Base-by-base conservation (phyloP, 2,329 filamentous ascomycete genomes). In the Colletotrichum brevisporum region DNA sequence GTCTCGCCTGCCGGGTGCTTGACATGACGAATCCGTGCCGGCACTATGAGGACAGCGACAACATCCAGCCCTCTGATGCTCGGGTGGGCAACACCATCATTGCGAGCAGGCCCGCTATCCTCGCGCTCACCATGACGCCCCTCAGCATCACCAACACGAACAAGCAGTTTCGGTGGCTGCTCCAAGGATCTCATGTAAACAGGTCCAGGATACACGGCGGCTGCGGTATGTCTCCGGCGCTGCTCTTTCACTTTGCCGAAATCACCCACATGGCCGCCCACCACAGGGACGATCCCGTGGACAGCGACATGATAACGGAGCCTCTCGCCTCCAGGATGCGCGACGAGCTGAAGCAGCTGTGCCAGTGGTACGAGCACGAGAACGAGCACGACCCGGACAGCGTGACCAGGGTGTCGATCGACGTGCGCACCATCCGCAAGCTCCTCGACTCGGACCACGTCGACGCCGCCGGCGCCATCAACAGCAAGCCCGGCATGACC, bases 191-290 rank as follows among this genome's bases (percentile, higher is more conserved):
- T 0, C 73, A 76, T 41, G 70, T 65, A 18, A 78, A 81, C 12
- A 77, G 78, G 70, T 78, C 76, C 41, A 75, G 81, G 59, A 80
- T 83, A 4, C 81, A 83, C 53, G 81, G 81, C 9, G 81, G 79
- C 0, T 83, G 81, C 54, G 81, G 81, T 10, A 83, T 83, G 63
- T 83, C 81, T 0, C 81, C 80, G 59, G 79, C 77, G 48, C 72
- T 83, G 4, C 74, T 83, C 24, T 77, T 82, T 54, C 74, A 73
- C 12, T 74, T 83, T 50, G 78, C 78, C 48, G 79, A 81, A 52
- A 78, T 83, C 39, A 81, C 81, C 5, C 79, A 79, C 61, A 76
- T 79, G 43, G 75, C 80, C 21, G 76, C 80, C 5, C 75, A 78
- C 12, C 57, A 81, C 31, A 72, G 75, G 4, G 24, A 13, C 2